Percentiles rank a stretch among this genome's conserved stretches.
phyloP scores from a whole-genome alignment of 2,329 filamentous ascomycete species.

The Kalmusia sp. region DNA sequence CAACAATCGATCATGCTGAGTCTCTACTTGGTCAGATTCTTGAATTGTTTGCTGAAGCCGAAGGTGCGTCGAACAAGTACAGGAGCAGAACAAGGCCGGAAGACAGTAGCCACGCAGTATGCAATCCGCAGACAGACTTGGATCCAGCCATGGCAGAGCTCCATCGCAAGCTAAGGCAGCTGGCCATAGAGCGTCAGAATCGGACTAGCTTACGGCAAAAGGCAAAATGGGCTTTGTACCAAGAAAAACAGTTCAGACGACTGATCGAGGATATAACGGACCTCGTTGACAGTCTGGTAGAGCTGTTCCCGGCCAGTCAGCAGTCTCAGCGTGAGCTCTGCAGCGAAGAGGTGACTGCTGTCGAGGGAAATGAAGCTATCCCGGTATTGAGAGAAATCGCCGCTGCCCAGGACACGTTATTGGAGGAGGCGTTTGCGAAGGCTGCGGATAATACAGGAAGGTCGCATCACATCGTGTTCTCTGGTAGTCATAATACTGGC shows the following conservation, averaged over 20 bases:
- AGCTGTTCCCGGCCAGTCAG: conserved; percentile 35
- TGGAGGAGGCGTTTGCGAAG: conserved; percentile 16
- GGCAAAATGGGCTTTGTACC: conserved; percentile 35
- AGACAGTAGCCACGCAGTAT: conserved; percentile 14
- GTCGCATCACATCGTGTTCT: conserved; percentile 14
- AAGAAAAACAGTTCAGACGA: conserved; percentile 35
- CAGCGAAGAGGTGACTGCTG: background rate
- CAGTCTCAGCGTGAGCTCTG: conserved; percentile 5
- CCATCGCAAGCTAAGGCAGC: conserved; percentile 33
- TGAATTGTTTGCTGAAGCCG: conserved; percentile 31
- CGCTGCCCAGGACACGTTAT: conserved; percentile 11
- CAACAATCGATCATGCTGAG: conserved; percentile 15
- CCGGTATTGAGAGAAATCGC: conserved; percentile 18
- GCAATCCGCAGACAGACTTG: conserved; percentile 23
- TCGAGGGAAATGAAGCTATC: conserved; percentile 5
- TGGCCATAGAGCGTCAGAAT: conserved; percentile 34
- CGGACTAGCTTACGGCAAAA: conserved; percentile 25
- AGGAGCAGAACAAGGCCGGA: conserved; percentile 14
- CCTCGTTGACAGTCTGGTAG: conserved; percentile 29
- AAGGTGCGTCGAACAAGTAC: conserved; percentile 27
- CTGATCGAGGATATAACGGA: conserved; percentile 40
- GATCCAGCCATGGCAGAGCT: conserved; percentile 22
- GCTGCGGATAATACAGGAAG: background rate
- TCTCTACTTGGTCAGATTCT: conserved; percentile 28
- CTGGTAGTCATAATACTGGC: conserved; percentile 12